A percentile compares a stretch with the other conserved stretches of the same genome.
Evolutionary conservation across 306 rosid genomes (phyloP).

Genomic region (Citrullus amarus): DNA sequence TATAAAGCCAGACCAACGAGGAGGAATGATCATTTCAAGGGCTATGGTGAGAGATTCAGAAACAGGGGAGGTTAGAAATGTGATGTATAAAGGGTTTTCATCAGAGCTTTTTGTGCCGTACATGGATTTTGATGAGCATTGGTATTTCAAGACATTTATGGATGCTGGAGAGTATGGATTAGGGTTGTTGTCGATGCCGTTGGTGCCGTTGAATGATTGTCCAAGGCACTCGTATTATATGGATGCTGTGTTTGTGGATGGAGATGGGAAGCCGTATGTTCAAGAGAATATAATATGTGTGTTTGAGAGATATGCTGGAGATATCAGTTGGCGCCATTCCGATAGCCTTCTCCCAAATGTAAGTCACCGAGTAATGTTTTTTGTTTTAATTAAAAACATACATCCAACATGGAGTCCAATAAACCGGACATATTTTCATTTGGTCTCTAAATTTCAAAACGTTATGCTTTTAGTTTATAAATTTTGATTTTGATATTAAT

Average conservation of each 20-base stretch:
- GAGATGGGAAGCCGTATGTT: constrained; percentile 63
- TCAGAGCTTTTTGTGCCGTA: constrained; percentile 81
- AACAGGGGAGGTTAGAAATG: constrained; percentile 47
- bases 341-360: neutral
- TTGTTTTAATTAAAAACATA: too few relatives aligned
- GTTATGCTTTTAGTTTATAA: too few relatives aligned
- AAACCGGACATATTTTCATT: too few relatives aligned
- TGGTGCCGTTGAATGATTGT: constrained; percentile 76
- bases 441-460: too few relatives aligned
- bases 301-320: constrained; percentile 73
- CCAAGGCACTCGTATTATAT: constrained; percentile 62
- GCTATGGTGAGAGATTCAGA: constrained; percentile 57
- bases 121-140: constrained; percentile 72
- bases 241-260: constrained; percentile 56
- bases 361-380: too few relatives aligned
- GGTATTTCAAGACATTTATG: constrained; percentile 93
- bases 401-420: too few relatives aligned
- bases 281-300: constrained; percentile 62
- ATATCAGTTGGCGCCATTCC: constrained; percentile 70
- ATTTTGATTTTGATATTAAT: too few relatives aligned
- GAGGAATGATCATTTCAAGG: constrained; percentile 49
- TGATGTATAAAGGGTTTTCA: constrained; percentile 68
- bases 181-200: constrained; percentile 64
- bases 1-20: constrained; percentile 55
- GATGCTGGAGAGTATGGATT: constrained; percentile 85